A percentile compares a stretch with the other conserved stretches of the same genome.
These are phyloP conservation scores for Eleusine coracana DNA, from an alignment of 176 grass and related monocot genomes.

Conservation along the genomic window DNA sequence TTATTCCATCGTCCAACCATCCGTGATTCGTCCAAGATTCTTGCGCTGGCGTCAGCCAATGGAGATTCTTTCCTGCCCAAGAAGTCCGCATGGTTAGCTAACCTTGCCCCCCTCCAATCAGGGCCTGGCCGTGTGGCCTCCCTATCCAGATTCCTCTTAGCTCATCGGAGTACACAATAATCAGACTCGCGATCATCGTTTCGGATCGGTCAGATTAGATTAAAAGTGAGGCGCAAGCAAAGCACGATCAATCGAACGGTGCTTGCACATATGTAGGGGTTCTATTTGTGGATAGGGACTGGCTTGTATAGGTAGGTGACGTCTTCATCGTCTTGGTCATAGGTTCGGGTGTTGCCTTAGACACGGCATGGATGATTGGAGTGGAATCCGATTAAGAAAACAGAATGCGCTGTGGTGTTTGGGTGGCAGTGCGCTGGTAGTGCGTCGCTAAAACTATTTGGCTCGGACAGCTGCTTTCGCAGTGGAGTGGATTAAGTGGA, in stretches of 20 bases:
- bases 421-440: constrained; percentile 19
- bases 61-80: constrained; percentile 22
- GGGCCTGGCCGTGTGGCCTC: neutral
- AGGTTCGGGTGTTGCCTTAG: neutral
- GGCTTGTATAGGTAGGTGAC: neutral
- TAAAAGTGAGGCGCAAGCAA: neutral
- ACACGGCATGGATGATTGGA: neutral
- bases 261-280: neutral
- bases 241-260: neutral
- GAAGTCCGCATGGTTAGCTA: neutral
- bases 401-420: neutral
- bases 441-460: neutral
- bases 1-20: neutral
- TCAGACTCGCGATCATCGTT: neutral
- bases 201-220: neutral
- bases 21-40: constrained; percentile 21
- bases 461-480: neutral
- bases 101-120: constrained; percentile 19
- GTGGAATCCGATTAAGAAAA: neutral
- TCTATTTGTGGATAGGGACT: constrained; percentile 1
- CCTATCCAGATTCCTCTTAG: neutral
- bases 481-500: neutral
- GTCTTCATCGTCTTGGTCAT: neutral
- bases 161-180: neutral
- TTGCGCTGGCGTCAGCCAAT: neutral